Conservation (phyloP, 345 rosid genomes). For the Hypericum androsaemum region DNA sequence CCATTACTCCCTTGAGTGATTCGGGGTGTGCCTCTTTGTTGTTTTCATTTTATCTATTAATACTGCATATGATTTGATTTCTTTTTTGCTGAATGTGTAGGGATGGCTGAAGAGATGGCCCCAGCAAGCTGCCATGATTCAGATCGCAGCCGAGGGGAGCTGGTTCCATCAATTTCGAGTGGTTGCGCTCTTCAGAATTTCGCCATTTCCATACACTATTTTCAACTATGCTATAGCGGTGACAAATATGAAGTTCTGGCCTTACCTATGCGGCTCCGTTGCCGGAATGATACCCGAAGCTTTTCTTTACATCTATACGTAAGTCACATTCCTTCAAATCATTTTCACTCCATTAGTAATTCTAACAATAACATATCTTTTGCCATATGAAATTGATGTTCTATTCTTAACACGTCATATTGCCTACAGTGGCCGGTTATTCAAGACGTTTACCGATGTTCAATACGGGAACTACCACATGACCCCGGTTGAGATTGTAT, state of each 20-base stretch:
- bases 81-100: constrained; percentile 32
- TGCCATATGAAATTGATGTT: no score
- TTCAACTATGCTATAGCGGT: constrained; percentile 89
- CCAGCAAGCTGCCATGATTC: constrained; percentile 63
- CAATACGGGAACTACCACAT: constrained; percentile 48
- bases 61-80: neutral
- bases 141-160: constrained; percentile 90
- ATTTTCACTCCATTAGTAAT: neutral
- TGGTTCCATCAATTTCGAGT: constrained; percentile 91
- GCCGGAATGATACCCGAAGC: constrained; percentile 98
- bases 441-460: constrained; percentile 64
- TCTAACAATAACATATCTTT: no score
- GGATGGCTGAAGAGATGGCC: constrained; percentile 97
- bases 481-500: constrained; percentile 55
- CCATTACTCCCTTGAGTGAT: no score
- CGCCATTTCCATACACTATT: constrained; percentile 96
- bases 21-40: no score
- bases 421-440: constrained; percentile 61
- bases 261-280: constrained; percentile 75
- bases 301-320: constrained; percentile 92
- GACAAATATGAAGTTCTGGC: constrained; percentile 85
- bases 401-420: neutral
- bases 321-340: constrained; percentile 6
- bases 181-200: constrained; percentile 80
- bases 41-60: neutral